Evolutionary conservation across 1,139 yeast genomes (phyloP).

Genomic region (Wickerhamomyces sp.): DNA sequence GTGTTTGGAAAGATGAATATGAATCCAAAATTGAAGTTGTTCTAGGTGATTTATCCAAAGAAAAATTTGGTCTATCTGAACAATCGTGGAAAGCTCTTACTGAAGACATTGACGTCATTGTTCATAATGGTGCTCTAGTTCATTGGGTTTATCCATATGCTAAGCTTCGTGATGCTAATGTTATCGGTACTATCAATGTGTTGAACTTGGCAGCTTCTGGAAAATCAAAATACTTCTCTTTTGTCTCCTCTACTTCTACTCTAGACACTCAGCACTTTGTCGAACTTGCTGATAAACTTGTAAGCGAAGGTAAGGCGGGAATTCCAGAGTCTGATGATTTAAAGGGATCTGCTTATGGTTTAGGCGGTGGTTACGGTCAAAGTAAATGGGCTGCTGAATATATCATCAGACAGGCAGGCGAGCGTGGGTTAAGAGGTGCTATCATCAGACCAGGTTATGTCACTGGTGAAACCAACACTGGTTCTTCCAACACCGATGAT

Average conservation of each 20-base stretch:
- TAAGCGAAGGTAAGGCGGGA: constrained; percentile 65
- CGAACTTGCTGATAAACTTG: constrained; percentile 66
- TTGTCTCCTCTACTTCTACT: constrained; percentile 94
- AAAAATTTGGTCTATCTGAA: constrained; percentile 65
- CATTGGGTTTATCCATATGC: constrained; percentile 98
- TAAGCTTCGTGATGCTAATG: constrained; percentile 90
- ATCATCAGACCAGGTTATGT: constrained; percentile 96
- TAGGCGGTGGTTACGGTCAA: constrained; percentile 94
- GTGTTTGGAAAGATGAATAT: constrained; percentile 74
- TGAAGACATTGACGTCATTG: constrained; percentile 66
- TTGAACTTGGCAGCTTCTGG: constrained; percentile 74
- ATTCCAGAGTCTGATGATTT: constrained; percentile 79
- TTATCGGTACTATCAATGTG: constrained; percentile 80
- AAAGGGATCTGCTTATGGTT: constrained; percentile 72
- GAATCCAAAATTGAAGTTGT: constrained; percentile 60
- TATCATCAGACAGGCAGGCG: constrained; percentile 82
- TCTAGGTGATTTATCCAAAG: constrained; percentile 73
- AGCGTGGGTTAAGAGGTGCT: constrained; percentile 79
- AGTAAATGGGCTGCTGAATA: constrained; percentile 97
- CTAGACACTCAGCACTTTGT: constrained; percentile 82
- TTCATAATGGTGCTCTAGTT: constrained; percentile 96
- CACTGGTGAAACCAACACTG: constrained; percentile 78
- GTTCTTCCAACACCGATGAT: constrained; percentile 93
- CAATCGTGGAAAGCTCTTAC: constrained; percentile 55
- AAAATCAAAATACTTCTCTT: constrained; percentile 79